Evolutionary conservation across 2,329 filamentous ascomycete species (phyloP).

Genomic region (Epichloe aotearoae): DNA sequence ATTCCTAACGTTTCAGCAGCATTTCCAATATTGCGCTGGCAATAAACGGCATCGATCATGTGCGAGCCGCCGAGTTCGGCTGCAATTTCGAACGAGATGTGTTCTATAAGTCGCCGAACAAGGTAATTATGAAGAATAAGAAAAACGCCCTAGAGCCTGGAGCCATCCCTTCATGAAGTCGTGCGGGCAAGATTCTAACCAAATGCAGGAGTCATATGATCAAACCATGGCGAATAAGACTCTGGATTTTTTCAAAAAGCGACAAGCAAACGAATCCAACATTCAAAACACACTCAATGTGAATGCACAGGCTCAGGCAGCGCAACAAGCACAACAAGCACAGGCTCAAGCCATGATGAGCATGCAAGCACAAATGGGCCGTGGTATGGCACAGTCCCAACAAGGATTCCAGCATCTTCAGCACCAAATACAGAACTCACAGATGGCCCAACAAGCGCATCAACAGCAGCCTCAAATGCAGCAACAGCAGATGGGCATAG

Average conservation of each 20-base stretch:
- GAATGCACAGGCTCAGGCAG: constrained; percentile 25
- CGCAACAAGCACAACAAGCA: constrained; percentile 16
- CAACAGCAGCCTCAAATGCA: constrained; percentile 14
- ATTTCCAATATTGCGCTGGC: constrained; percentile 38
- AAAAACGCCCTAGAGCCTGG: background rate
- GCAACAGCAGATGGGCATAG: constrained; percentile 19
- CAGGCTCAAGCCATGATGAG: constrained; percentile 36
- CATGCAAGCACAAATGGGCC: constrained; percentile 38
- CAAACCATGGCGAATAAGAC: constrained; percentile 31
- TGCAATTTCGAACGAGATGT: constrained; percentile 34
- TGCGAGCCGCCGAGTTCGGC: constrained; percentile 28
- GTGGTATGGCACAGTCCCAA: constrained; percentile 35
- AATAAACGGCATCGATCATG: constrained; percentile 25
- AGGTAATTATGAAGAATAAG: constrained; percentile 22
- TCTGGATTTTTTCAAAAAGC: constrained; percentile 35
- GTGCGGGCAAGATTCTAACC: constrained; percentile 5
- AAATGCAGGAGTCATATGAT: constrained; percentile 35
- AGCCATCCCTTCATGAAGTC: background rate
- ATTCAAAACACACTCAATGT: constrained; percentile 38
- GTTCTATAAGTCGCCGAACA: constrained; percentile 32
- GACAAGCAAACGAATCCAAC: constrained; percentile 35
- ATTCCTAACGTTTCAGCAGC: constrained; percentile 18
- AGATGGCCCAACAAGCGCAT: constrained; percentile 28
- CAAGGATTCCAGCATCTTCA: constrained; percentile 45
- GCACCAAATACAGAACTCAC: constrained; percentile 43